A percentile compares a stretch with the other conserved stretches of the same genome.
These are phyloP conservation scores for Neonectria punicea DNA, from an alignment of 2,329 filamentous ascomycete genomes.

Conservation along the genomic window DNA sequence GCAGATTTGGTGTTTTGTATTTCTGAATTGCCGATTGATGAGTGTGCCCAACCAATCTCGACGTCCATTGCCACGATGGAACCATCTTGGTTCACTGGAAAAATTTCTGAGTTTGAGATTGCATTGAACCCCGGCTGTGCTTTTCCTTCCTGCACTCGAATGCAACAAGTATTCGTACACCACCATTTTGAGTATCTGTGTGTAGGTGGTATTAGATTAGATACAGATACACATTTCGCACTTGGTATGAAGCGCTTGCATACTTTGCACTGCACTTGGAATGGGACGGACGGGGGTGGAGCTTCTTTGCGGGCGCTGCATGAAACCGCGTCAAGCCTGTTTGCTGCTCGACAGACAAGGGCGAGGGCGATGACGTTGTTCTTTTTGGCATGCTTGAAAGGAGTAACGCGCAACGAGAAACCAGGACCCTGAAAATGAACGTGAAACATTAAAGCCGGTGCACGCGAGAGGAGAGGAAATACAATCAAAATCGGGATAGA, in stretches of 20 bases:
- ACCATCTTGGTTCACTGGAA: not conserved
- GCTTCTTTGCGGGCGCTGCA: constrained; percentile 2
- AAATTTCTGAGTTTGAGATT: not conserved
- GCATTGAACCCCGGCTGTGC: not conserved
- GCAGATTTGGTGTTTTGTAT: not conserved
- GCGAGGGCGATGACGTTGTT: not conserved
- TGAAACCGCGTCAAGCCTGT: not conserved
- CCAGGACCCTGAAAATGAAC: not conserved
- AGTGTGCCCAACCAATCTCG: not conserved
- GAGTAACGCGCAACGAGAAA: not conserved
- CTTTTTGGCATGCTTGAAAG: not conserved
- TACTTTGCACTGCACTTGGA: not conserved
- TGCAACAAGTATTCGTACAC: not conserved
- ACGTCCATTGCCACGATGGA: not conserved
- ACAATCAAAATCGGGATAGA: not conserved
- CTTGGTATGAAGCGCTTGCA: not conserved
- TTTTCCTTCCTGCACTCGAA: not conserved
- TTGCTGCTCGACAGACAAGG: not conserved
- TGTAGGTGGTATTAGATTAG: too few relatives aligned
- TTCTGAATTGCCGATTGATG: not conserved
- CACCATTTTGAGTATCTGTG: not conserved
- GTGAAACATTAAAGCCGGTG: not conserved
- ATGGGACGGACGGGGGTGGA: not conserved
- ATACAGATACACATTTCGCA: too few relatives aligned
- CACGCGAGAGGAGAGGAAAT: not conserved